Evolutionary conservation across 1,139 yeast genomes (phyloP).

Genomic region (Geotrichum siamense): DNA sequence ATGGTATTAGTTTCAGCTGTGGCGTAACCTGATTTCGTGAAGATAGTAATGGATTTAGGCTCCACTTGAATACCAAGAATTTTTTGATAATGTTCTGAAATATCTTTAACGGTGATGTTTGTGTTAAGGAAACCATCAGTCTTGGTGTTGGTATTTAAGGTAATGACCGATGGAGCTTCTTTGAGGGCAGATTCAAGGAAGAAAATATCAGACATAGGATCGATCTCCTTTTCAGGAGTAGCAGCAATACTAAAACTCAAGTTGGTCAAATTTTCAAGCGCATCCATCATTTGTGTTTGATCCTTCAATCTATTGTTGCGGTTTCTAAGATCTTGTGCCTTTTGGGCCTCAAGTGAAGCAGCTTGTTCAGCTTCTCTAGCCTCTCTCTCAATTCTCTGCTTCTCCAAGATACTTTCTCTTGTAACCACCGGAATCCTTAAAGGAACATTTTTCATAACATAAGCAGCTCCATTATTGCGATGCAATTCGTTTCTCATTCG

Average conservation of each 20-base stretch:
- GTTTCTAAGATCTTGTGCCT: slow-evolving; percentile 1
- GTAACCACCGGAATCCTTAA: slow-evolving; percentile 59
- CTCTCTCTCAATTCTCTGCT: slow-evolving; percentile 11
- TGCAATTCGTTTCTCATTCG: slow-evolving; percentile 76
- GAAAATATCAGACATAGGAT: slow-evolving; percentile 11
- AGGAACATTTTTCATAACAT: slow-evolving; percentile 47
- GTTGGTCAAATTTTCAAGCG: slow-evolving; percentile 15
- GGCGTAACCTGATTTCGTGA: background rate
- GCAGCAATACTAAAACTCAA: slow-evolving; percentile 15
- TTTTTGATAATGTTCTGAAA: slow-evolving; percentile 8
- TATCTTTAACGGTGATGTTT: slow-evolving; percentile 6
- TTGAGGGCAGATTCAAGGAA: slow-evolving; percentile 22
- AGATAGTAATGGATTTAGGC: slow-evolving; percentile 6
- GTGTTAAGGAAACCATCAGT: slow-evolving; percentile 20
- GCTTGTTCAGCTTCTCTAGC: slow-evolving; percentile 14
- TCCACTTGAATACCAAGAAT: slow-evolving; percentile 6
- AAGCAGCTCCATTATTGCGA: slow-evolving; percentile 63
- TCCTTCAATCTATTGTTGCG: slow-evolving; percentile 11
- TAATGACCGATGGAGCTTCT: slow-evolving; percentile 25
- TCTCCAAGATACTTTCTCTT: slow-evolving; percentile 23
- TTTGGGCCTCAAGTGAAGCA: slow-evolving; percentile 14
- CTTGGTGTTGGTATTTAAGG: slow-evolving; percentile 18
- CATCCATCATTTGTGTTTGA: slow-evolving; percentile 14
- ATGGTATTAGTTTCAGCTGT: slow-evolving; percentile 15
- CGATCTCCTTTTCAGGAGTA: slow-evolving; percentile 9